phyloP scores from a whole-genome alignment of 2,329 filamentous ascomycete genomes.

The Corinectria fuckeliana region DNA sequence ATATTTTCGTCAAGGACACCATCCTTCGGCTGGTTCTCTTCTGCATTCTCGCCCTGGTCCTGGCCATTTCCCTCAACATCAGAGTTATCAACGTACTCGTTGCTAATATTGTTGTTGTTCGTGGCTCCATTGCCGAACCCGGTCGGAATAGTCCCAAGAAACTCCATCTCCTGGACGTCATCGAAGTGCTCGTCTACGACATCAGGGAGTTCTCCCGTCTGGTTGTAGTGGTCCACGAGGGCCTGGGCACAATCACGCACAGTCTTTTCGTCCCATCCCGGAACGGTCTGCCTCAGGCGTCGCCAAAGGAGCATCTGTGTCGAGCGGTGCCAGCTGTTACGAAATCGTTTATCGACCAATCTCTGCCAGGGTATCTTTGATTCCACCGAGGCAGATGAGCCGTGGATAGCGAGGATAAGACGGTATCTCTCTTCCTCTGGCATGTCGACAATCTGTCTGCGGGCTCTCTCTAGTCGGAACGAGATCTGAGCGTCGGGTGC shows the following conservation, averaged over 20 bases:
- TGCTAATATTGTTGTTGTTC: conserved; percentile 29
- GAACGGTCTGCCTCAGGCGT: conserved; percentile 46
- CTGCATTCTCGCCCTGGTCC: no score
- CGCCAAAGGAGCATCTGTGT: conserved; percentile 50
- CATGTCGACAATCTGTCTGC: conserved; percentile 51
- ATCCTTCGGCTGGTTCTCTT: conserved; percentile 18
- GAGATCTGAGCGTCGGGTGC: conserved; percentile 44
- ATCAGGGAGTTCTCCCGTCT: conserved; percentile 44
- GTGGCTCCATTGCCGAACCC: conserved; percentile 9
- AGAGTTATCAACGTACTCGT: conserved; percentile 41
- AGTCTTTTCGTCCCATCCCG: conserved; percentile 39
- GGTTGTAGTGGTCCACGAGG: conserved; percentile 44
- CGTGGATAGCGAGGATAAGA: conserved; percentile 52
- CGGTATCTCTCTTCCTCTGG: conserved; percentile 51
- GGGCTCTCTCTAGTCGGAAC: conserved; percentile 53
- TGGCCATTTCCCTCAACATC: conserved; percentile 38
- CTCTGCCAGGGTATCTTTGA: conserved; percentile 57
- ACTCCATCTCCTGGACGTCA: conserved; percentile 43
- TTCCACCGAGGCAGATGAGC: conserved; percentile 49
- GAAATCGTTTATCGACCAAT: conserved; percentile 50
- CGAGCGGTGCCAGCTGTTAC: conserved; percentile 46
- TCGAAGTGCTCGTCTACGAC: conserved; percentile 40
- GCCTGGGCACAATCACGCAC: conserved; percentile 46
- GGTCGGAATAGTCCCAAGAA: conserved; percentile 34
- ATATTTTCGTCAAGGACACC: conserved; percentile 32